Percentiles rank a stretch among this genome's conserved stretches.
Conservation (phyloP, 2,329 filamentous ascomycete species). For the Curvularia verruculosa region DNA sequence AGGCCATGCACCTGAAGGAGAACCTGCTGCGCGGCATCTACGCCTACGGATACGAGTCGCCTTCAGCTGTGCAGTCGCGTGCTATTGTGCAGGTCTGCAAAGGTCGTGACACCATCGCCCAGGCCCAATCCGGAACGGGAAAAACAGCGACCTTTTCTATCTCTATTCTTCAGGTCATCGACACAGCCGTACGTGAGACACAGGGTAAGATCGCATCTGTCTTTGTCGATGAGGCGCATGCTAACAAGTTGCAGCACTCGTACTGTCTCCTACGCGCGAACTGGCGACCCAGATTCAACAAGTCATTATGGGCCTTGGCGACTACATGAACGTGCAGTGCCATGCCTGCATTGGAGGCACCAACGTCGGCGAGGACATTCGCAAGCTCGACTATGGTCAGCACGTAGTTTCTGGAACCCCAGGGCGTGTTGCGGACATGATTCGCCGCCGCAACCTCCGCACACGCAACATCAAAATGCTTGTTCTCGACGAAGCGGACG, state of each 20-base stretch:
- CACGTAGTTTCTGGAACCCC: constrained; percentile 97
- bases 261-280: constrained; percentile 94
- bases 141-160: constrained; percentile 98
- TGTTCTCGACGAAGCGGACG: constrained; percentile 77
- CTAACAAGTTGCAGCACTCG: constrained; percentile 66
- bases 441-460: constrained; percentile 73
- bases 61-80: constrained; percentile 95
- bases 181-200: constrained; percentile 88
- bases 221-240: not conserved
- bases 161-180: constrained; percentile 94
- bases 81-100: constrained; percentile 99
- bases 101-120: constrained; percentile 96
- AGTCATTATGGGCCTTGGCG: constrained; percentile 98
- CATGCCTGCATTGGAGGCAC: constrained; percentile 98
- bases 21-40: constrained; percentile 97
- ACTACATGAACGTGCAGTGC: constrained; percentile 99
- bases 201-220: constrained; percentile 60
- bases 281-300: constrained; percentile 98
- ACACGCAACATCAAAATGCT: constrained; percentile 81
- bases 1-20: constrained; percentile 89
- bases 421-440: constrained; percentile 91
- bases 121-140: constrained; percentile 95
- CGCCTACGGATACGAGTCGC: constrained; percentile 97
- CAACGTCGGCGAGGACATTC: constrained; percentile 96
- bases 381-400: constrained; percentile 95